Evolutionary conservation across 495 filamentous ascomycete species (phyloP).

Genomic region (Hypoxylon rickii): DNA sequence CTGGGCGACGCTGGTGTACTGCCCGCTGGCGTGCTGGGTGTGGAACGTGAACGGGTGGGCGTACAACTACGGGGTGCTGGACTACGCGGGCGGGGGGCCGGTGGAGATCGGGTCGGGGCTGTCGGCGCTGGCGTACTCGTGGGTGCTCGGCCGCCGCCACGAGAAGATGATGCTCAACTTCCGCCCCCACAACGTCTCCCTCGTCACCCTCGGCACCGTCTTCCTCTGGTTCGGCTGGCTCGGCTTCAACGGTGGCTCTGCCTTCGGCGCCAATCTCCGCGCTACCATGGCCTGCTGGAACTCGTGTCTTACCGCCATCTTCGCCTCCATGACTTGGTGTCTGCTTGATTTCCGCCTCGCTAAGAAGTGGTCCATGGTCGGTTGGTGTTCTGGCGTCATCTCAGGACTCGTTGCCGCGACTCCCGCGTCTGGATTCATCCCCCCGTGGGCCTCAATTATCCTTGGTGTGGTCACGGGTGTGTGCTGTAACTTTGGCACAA

Average conservation of each 20-base stretch:
- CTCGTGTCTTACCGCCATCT: constrained; percentile 88
- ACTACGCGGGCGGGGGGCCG: constrained; percentile 96
- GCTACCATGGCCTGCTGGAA: constrained; percentile 98
- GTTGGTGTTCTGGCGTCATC: constrained; percentile 95
- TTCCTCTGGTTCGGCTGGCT: constrained; percentile 99
- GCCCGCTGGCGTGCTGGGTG: constrained; percentile 91
- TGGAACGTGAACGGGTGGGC: constrained; percentile 96
- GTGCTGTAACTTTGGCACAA: constrained; percentile 93
- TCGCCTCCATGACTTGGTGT: constrained; percentile 88
- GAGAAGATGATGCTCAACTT: constrained; percentile 99
- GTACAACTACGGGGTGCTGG: constrained; percentile 87
- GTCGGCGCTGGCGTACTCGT: constrained; percentile 90
- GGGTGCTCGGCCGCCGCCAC: constrained; percentile 93
- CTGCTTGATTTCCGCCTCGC: constrained; percentile 94
- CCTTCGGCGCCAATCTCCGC: constrained; percentile 93
- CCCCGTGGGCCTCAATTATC: constrained; percentile 86
- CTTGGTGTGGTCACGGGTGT: constrained; percentile 85
- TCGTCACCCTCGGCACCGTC: constrained; percentile 92
- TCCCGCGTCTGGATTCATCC: constrained; percentile 83
- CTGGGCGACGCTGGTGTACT: constrained; percentile 98
- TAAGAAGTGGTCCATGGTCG: constrained; percentile 98
- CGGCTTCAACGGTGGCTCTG: constrained; percentile 95
- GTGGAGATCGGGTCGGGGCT: constrained; percentile 97
- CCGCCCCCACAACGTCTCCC: constrained; percentile 95
- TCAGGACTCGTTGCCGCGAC: constrained; percentile 89